phyloP scores from a whole-genome alignment of 257 asterid genomes.

The Galeopsis tetrahit region DNA sequence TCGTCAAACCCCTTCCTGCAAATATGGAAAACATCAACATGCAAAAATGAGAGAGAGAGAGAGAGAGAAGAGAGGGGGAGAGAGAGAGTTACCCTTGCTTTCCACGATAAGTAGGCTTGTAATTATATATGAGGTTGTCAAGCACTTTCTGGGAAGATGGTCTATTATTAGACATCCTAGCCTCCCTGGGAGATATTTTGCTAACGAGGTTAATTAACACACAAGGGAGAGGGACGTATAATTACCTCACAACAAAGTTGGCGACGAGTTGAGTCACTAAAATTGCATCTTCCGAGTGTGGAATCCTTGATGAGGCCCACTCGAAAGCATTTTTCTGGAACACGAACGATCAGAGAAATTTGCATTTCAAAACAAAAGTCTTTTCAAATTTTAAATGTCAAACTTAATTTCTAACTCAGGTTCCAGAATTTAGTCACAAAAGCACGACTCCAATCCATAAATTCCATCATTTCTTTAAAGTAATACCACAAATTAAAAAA shows the following conservation, averaged over 20 bases:
- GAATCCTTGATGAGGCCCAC: conserved; percentile 77
- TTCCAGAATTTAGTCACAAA: background rate
- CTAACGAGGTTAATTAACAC: background rate
- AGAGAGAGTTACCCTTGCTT: conserved; percentile 55
- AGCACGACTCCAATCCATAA: background rate
- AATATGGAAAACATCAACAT: background rate
- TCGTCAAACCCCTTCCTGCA: conserved; percentile 77
- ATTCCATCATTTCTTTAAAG: background rate
- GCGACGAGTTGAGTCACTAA: conserved; percentile 86
- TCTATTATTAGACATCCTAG: conserved; percentile 62
- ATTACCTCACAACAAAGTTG: conserved; percentile 69
- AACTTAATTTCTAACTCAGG: background rate
- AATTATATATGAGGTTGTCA: conserved; percentile 67
- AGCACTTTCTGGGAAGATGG: conserved; percentile 59
- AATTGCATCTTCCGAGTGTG: conserved; percentile 86
- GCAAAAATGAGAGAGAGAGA: background rate
- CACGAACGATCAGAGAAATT: background rate
- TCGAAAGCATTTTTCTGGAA: conserved; percentile 82
- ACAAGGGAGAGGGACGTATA: background rate
- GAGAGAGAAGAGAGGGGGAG: background rate
- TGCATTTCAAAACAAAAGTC: background rate
- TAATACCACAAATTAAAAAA: too few species aligned
- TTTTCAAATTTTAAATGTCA: background rate
- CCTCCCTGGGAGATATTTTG: conserved; percentile 47
- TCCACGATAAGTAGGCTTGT: conserved; percentile 66